Conservation (phyloP, 441 rosid species). For the Euphorbia schlechtendalii region DNA sequence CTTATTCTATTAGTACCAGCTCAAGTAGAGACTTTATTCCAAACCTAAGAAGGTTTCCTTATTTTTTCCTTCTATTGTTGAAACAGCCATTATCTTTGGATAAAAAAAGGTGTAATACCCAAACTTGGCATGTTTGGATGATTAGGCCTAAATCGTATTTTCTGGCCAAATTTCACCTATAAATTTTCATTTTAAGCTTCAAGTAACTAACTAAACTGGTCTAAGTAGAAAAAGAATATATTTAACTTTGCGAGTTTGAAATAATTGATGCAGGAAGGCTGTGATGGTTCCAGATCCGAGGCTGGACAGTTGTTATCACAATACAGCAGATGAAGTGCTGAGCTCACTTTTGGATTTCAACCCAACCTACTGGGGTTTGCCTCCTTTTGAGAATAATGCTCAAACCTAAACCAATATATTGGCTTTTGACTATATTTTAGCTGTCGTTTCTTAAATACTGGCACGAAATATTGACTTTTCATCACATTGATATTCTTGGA, state of each 20-base stretch:
- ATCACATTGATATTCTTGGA: neutral
- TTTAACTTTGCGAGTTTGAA: no score
- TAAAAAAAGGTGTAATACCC: neutral
- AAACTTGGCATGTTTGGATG: neutral
- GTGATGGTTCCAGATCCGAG: slow-evolving; percentile 87
- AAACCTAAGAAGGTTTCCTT: no score
- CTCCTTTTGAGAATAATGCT: slow-evolving; percentile 52
- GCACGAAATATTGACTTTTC: neutral
- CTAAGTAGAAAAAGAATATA: no score
- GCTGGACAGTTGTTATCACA: slow-evolving; percentile 56
- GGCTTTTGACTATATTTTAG: neutral
- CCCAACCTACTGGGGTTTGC: slow-evolving; percentile 65
- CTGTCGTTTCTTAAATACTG: neutral
- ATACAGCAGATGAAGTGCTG: slow-evolving; percentile 63
- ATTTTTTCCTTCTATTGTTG: no score
- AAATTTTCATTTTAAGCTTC: no score
- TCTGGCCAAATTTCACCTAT: neutral
- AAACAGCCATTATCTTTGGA: no score
- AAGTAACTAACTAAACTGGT: no score
- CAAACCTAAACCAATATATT: no score
- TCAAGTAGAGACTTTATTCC: no score
- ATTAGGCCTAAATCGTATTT: neutral
- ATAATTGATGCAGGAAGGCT: slow-evolving; percentile 45
- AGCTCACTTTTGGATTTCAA: slow-evolving; percentile 55
- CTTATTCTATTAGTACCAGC: no score